Conservation (phyloP, 441 rosid species). For the Populus hybrid region DNA sequence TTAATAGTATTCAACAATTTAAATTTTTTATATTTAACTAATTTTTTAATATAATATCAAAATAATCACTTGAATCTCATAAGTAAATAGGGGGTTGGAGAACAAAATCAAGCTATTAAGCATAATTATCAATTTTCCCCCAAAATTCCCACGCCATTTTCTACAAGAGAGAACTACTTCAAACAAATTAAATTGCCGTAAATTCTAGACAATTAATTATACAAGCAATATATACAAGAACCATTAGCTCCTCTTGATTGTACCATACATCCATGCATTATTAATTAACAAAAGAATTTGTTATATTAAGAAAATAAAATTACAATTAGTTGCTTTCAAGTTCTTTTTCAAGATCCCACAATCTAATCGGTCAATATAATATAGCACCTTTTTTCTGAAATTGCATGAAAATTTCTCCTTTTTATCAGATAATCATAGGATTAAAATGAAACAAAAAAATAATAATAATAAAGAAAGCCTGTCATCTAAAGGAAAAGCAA, state of each 20-base stretch:
- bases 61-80: no score
- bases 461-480: neutral
- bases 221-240: neutral
- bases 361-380: neutral
- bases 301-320: neutral
- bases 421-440: neutral
- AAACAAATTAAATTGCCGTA: neutral
- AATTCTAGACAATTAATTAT: neutral
- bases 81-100: no score
- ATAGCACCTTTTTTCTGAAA: neutral
- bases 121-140: neutral
- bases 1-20: no score
- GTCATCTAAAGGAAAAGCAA: neutral
- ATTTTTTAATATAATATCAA: no score
- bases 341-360: neutral
- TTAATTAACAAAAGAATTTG: neutral
- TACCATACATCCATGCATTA: neutral
- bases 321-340: neutral
- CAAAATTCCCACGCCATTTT: neutral
- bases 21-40: no score
- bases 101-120: neutral
- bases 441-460: neutral
- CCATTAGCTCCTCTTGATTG: neutral
- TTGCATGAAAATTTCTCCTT: neutral
- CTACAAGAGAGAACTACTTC: neutral